Evolutionary conservation across 73 alveolate genomes (phyloP).

Genomic region (Paramecium primaurelia): DNA sequence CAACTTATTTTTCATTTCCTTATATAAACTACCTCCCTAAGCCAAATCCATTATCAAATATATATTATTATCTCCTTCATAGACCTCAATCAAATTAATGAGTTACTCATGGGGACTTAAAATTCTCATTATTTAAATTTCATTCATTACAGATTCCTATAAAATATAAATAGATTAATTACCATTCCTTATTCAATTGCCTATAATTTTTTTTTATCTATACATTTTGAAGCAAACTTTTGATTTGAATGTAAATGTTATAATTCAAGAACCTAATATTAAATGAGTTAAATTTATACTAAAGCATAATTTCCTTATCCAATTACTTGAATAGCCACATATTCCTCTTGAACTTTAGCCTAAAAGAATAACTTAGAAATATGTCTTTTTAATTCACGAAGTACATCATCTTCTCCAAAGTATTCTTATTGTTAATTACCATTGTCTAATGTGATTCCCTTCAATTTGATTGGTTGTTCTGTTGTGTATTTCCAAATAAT

Average conservation of each 20-base stretch:
- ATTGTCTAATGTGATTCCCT: neutral
- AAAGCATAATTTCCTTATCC: conserved; percentile 42
- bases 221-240: conserved; percentile 54
- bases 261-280: neutral
- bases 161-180: neutral
- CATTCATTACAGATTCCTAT: conserved; percentile 48
- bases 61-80: conserved; percentile 91
- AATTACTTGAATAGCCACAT: conserved; percentile 15
- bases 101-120: conserved; percentile 21
- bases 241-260: conserved; percentile 32
- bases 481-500: conserved; percentile 16
- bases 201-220: conserved; percentile 36
- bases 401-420: conserved; percentile 30
- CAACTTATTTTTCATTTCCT: neutral
- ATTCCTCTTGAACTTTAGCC: conserved; percentile 3
- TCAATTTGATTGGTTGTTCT: neutral
- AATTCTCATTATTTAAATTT: conserved; percentile 39
- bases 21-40: conserved; percentile 2
- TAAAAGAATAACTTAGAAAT: neutral
- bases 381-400: neutral
- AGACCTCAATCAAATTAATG: conserved; percentile 81
- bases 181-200: conserved; percentile 49
- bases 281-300: neutral
- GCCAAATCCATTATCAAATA: conserved; percentile 84
- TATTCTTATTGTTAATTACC: neutral